Conservation (phyloP, 2,329 filamentous ascomycete genomes). For the Pezicula carpinea region DNA sequence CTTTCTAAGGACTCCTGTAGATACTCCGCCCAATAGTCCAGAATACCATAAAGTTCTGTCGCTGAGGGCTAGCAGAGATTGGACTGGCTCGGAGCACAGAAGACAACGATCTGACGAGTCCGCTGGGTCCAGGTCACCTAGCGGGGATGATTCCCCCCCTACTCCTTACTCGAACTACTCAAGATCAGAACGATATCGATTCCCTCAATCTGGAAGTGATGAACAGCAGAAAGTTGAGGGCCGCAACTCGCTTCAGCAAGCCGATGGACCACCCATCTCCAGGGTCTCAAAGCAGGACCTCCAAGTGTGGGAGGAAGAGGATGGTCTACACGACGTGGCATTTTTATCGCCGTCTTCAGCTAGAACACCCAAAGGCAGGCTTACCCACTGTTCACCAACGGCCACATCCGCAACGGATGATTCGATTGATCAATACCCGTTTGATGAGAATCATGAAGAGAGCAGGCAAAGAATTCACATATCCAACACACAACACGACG, state of each 20-base stretch:
- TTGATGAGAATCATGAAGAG: neutral
- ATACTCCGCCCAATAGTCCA: constrained; percentile 21
- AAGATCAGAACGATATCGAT: constrained; percentile 9
- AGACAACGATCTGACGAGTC: constrained; percentile 13
- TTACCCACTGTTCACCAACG: neutral
- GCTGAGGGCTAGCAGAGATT: constrained; percentile 6
- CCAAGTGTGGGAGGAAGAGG: neutral
- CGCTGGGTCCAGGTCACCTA: constrained; percentile 6
- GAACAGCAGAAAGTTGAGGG: neutral
- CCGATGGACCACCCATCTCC: neutral
- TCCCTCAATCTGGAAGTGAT: constrained; percentile 6
- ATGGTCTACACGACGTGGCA: neutral
- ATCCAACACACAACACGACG: neutral
- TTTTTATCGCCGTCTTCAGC: no score
- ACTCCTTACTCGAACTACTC: constrained; percentile 21
- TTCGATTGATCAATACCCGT: neutral
- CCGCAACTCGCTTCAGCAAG: neutral
- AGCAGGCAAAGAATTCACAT: neutral
- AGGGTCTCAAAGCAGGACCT: no score
- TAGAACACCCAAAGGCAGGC: neutral
- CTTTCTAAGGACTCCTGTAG: constrained; percentile 17
- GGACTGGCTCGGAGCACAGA: constrained; percentile 13
- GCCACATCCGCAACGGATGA: neutral
- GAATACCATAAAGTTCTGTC: constrained; percentile 10
- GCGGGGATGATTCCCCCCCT: constrained; percentile 15